Percentiles rank a stretch among this genome's conserved stretches.
These are phyloP conservation scores for Heliamphora pulchella DNA, from an alignment of 179 eudicot genomes.

Conservation along the genomic window DNA sequence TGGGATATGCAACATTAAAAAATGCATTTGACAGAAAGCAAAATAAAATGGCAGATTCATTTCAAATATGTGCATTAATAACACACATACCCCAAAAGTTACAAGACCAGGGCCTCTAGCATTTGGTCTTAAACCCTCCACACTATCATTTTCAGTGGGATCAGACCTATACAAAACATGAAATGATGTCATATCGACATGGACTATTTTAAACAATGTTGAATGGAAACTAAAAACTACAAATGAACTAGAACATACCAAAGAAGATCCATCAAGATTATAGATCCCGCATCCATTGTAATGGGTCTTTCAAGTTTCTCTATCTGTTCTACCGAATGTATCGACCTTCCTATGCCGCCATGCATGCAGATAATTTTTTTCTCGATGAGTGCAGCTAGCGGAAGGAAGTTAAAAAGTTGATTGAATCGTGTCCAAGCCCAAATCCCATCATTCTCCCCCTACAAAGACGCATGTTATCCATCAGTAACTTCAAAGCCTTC, in stretches of 20 bases:
- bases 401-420: constrained; percentile 95
- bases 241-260: constrained; percentile 43
- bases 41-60: background rate
- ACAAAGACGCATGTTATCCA: constrained; percentile 18
- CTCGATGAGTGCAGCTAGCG: constrained; percentile 94
- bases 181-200: constrained; percentile 14
- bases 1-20: background rate
- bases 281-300: constrained; percentile 98
- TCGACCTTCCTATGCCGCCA: constrained; percentile 98
- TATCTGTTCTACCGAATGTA: constrained; percentile 92
- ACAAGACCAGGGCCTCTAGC: constrained; percentile 99
- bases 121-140: constrained; percentile 96
- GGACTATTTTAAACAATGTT: background rate
- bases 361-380: constrained; percentile 98
- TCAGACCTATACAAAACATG: constrained; percentile 69
- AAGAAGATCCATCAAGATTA: constrained; percentile 94
- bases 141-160: constrained; percentile 98
- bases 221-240: constrained; percentile 7
- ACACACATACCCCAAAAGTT: constrained; percentile 79
- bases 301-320: constrained; percentile 94
- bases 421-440: constrained; percentile 99
- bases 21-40: background rate
- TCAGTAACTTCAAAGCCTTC: constrained; percentile 14
- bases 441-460: constrained; percentile 99
- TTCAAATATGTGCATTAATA: constrained; percentile 7